Conservation (phyloP, 2,329 filamentous ascomycete species). For the Mariannaea sp. region DNA sequence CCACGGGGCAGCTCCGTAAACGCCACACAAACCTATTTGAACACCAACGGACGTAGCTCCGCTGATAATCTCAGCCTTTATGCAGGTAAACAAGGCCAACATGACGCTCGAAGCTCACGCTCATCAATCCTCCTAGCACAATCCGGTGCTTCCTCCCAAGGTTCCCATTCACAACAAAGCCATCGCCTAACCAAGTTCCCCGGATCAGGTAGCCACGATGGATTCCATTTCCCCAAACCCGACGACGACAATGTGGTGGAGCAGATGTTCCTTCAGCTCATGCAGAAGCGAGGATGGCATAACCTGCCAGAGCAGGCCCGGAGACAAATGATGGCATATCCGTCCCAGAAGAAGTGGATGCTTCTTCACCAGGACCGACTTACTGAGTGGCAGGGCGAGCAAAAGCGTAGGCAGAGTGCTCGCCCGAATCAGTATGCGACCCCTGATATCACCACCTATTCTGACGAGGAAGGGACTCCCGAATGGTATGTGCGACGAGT, state of each 20-base stretch:
- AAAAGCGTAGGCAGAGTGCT: slow-evolving; percentile 80
- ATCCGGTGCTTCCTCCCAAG: slow-evolving; percentile 60
- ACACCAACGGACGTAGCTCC: slow-evolving; percentile 62
- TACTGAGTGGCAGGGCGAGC: slow-evolving; percentile 91
- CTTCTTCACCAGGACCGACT: slow-evolving; percentile 93
- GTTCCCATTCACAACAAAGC: slow-evolving; percentile 58
- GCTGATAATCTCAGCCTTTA: slow-evolving; percentile 60
- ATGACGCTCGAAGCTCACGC: slow-evolving; percentile 42
- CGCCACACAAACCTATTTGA: slow-evolving; percentile 58
- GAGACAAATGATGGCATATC: slow-evolving; percentile 95
- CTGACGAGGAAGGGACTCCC: slow-evolving; percentile 92
- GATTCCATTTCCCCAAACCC: slow-evolving; percentile 70
- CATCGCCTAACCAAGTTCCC: slow-evolving; percentile 62
- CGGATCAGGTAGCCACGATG: slow-evolving; percentile 50
- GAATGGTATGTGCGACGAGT: slow-evolving; percentile 98
- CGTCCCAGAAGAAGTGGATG: slow-evolving; percentile 95
- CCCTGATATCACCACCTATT: slow-evolving; percentile 73
- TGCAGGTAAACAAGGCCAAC: slow-evolving; percentile 58
- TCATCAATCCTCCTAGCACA: slow-evolving; percentile 50
- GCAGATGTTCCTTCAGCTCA: slow-evolving; percentile 87
- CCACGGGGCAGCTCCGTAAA: slow-evolving; percentile 61
- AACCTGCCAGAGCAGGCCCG: slow-evolving; percentile 93
- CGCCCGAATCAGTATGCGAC: slow-evolving; percentile 73
- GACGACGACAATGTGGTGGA: slow-evolving; percentile 84
- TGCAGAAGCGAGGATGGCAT: slow-evolving; percentile 98